Conservation (phyloP, 768 basidiomycete genomes). For the Serendipita vermifera region DNA sequence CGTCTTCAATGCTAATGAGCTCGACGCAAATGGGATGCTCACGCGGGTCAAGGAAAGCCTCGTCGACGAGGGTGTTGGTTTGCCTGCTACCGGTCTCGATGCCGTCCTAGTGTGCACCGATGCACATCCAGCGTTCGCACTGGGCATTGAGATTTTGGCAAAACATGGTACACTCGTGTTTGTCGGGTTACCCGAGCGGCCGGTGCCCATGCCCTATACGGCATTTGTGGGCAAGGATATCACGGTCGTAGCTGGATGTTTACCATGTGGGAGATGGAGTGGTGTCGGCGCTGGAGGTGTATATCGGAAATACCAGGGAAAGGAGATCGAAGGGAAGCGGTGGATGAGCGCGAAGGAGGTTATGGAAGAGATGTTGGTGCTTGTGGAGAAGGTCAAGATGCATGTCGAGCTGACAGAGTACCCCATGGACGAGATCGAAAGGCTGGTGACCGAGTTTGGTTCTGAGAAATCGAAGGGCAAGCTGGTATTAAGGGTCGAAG, state of each 20-base stretch:
- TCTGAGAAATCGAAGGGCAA: conserved; percentile 8
- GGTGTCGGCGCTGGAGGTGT: too few species aligned
- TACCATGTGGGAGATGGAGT: too few species aligned
- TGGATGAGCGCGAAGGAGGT: neutral
- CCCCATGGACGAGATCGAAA: neutral
- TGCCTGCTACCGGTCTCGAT: conserved; percentile 10
- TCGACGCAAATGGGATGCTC: too few species aligned
- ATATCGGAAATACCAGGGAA: too few species aligned
- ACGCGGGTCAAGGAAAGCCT: too few species aligned
- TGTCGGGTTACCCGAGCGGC: conserved; percentile 14
- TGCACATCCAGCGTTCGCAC: conserved; percentile 15
- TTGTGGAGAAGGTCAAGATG: neutral
- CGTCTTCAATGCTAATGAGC: conserved; percentile 8
- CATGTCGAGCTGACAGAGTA: conserved; percentile 8
- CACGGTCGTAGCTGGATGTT: neutral
- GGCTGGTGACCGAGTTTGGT: conserved; percentile 1
- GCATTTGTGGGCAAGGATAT: conserved; percentile 9
- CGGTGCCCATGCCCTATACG: conserved; percentile 12
- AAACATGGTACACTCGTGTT: conserved; percentile 16
- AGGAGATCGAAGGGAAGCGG: too few species aligned
- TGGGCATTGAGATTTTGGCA: conserved; percentile 13
- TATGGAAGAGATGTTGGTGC: neutral
- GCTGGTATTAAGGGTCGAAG: neutral
- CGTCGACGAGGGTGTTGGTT: neutral
- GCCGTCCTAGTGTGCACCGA: conserved; percentile 17